Conservation (phyloP, 2,329 filamentous ascomycete species). For the Scedosporium minutisporum region DNA sequence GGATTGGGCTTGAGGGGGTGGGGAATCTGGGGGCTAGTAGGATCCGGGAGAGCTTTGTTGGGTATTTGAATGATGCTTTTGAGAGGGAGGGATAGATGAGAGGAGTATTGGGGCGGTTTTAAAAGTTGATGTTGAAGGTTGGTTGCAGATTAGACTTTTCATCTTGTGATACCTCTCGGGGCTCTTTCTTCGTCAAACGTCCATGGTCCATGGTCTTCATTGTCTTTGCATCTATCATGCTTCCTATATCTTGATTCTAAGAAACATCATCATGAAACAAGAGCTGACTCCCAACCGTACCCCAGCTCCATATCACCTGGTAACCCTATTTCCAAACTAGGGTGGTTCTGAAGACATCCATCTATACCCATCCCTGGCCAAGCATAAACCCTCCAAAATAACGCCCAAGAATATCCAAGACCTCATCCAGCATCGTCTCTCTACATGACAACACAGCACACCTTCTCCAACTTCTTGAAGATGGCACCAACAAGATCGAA, state of each 20-base stretch:
- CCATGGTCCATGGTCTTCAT: too few species aligned
- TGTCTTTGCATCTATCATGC: too few species aligned
- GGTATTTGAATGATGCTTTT: constrained; percentile 57
- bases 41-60: constrained; percentile 54
- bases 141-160: not conserved
- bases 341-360: not conserved
- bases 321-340: not conserved
- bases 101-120: not conserved
- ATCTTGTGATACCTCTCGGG: not conserved
- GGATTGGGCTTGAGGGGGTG: constrained; percentile 48
- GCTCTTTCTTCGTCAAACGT: not conserved
- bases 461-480: constrained; percentile 48
- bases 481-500: constrained; percentile 4
- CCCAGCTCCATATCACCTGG: not conserved
- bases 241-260: too few species aligned
- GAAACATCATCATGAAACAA: not conserved
- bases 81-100: constrained; percentile 40
- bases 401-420: not conserved
- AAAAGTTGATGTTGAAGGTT: not conserved
- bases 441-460: constrained; percentile 70
- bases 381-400: not conserved
- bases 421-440: not conserved
- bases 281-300: not conserved
- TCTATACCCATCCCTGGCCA: not conserved
- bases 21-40: constrained; percentile 43